Evolutionary conservation across 306 rosid genomes (phyloP), one percentile per base, ranked within the genome.

Genomic region (Cajanus cajan): DNA sequence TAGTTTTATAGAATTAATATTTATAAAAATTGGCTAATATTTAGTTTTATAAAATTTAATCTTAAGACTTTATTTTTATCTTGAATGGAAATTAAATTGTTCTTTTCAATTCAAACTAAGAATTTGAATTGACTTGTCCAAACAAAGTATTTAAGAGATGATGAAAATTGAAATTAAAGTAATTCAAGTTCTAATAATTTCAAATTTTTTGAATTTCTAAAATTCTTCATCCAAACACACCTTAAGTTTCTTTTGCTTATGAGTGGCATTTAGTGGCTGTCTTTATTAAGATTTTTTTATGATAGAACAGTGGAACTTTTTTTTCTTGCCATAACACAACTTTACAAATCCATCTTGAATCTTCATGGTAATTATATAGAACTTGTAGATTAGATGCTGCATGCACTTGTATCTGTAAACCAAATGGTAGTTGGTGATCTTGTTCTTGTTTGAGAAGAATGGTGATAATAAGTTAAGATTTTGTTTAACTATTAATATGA

Each of bases 191-290:
- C n/a, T n/a, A n/a, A n/a, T n/a, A n/a, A n/a, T n/a, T n/a, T n/a
- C n/a, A n/a, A n/a, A n/a, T n/a, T n/a, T n/a, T n/a, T n/a, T n/a
- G n/a, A n/a, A n/a, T n/a, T n/a, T n/a, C n/a, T n/a, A n/a, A n/a
- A n/a, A n/a, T n/a, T n/a, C n/a, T n/a, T n/a, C n/a, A n/a, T n/a
- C n/a, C n/a, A n/a, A n/a, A n/a, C n/a, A n/a, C n/a, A n/a, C n/a
- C n/a, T 52, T 36, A 66, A 28, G 31, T 64, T 80, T 76, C n/a
- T n/a, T 65, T 55, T 52, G 8, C 50, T 70, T 36, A 55, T 76
- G 66, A 55, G 40, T 54, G 18, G 52, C 54, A 59, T 44, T 61
- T 14, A 36, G 22, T 58, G 45, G 52, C 50, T 25, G 4, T 25
- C n/a, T 68, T 51, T 76, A 57, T 34, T 34, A 14, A 47, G 70